Evolutionary conservation across 768 basidiomycete species (phyloP).

Genomic region (Suillus lakei): DNA sequence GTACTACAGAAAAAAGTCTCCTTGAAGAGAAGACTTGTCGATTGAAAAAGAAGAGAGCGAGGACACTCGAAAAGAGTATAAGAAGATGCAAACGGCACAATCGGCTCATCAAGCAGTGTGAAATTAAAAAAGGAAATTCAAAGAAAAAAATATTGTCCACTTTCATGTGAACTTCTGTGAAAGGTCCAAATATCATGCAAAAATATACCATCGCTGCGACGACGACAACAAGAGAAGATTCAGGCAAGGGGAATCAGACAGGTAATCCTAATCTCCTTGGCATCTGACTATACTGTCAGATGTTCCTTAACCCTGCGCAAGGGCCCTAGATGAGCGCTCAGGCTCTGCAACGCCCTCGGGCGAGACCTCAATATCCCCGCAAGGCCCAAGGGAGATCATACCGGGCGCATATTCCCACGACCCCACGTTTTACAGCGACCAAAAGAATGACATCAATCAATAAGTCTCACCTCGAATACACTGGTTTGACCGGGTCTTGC

Average conservation of each 20-base stretch:
- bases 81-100: slow-evolving; percentile 31
- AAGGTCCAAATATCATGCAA: slow-evolving; percentile 21
- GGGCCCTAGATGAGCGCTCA: slow-evolving; percentile 7
- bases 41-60: slow-evolving; percentile 28
- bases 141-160: slow-evolving; percentile 4
- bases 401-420: slow-evolving; percentile 37
- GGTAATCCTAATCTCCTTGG: not conserved
- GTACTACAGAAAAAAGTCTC: slow-evolving; percentile 23
- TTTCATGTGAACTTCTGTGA: slow-evolving; percentile 10
- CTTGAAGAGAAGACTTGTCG: slow-evolving; percentile 21
- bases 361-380: not conserved
- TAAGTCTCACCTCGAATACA: slow-evolving; percentile 25
- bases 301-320: slow-evolving; percentile 9
- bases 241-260: slow-evolving; percentile 21
- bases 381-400: slow-evolving; percentile 10
- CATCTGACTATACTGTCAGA: slow-evolving; percentile 20
- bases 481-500: slow-evolving; percentile 8
- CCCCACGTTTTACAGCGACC: slow-evolving; percentile 46
- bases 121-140: slow-evolving; percentile 18
- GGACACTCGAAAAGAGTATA: slow-evolving; percentile 35
- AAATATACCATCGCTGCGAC: slow-evolving; percentile 15
- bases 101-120: slow-evolving; percentile 19
- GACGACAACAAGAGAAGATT: slow-evolving; percentile 21
- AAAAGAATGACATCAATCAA: slow-evolving; percentile 34
- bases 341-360: not conserved